A percentile compares a stretch with the other conserved stretches of the same genome.
phyloP scores from a whole-genome alignment of 306 rosid species.

The Cicer bijugum region DNA sequence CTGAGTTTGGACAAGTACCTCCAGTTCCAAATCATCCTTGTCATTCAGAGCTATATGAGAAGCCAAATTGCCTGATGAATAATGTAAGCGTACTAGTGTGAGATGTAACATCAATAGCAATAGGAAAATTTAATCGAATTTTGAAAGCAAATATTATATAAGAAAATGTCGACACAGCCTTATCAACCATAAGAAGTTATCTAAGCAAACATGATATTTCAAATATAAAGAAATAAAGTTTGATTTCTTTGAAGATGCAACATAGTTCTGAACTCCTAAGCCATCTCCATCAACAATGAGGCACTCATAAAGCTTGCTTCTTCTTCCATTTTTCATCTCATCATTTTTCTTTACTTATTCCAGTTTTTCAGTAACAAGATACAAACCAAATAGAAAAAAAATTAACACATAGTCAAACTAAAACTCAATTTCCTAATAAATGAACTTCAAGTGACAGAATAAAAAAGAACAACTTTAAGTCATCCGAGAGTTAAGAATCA shows the following conservation, averaged over 20 bases:
- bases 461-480: conserved; percentile 9
- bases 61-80: conserved; percentile 65
- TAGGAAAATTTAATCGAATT: conserved; percentile 13
- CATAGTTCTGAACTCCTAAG: conserved; percentile 30
- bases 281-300: conserved; percentile 27
- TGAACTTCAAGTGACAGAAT: conserved; percentile 27
- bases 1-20: conserved; percentile 62
- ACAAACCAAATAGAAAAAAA: neutral
- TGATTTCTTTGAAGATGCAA: conserved; percentile 35
- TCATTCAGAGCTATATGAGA: conserved; percentile 63
- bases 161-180: conserved; percentile 16
- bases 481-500: conserved; percentile 39
- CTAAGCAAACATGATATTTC: conserved; percentile 10
- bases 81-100: conserved; percentile 46
- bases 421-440: conserved; percentile 24
- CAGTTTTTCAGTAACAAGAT: conserved; percentile 37
- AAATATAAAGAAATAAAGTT: neutral
- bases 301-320: conserved; percentile 19
- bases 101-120: conserved; percentile 44
- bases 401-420: neutral
- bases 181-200: conserved; percentile 17
- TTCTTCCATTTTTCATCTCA: conserved; percentile 31
- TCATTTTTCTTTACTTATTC: conserved; percentile 35
- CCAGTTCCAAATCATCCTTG: conserved; percentile 68
- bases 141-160: conserved; percentile 29